Evolutionary conservation across 345 rosid genomes (phyloP).

Genomic region (Clarkia xantiana): DNA sequence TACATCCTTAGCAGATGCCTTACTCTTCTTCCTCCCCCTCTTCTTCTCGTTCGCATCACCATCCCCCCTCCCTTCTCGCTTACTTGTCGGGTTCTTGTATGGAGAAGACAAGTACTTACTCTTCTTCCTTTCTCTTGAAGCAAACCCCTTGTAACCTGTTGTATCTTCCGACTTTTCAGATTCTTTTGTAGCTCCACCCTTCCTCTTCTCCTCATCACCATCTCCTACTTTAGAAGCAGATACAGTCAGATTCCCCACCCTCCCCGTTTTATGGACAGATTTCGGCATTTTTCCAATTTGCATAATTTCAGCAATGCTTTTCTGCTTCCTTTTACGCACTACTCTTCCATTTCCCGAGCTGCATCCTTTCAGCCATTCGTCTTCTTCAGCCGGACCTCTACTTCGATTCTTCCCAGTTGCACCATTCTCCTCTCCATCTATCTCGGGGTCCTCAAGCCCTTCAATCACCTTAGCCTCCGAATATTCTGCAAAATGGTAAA

Average conservation of each 20-base stretch:
- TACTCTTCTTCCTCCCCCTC: constrained; percentile 19
- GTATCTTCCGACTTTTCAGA: constrained; percentile 14
- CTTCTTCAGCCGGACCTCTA: constrained; percentile 24
- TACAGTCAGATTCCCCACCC: constrained; percentile 5
- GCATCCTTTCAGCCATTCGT: constrained; percentile 13
- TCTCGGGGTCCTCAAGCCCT: constrained; percentile 54
- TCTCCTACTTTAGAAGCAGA: constrained; percentile 1
- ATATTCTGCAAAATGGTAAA: constrained; percentile 26
- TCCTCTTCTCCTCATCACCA: constrained; percentile 9
- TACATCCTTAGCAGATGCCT: constrained; percentile 34
- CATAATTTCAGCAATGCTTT: constrained; percentile 80
- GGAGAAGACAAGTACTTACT: constrained; percentile 84
- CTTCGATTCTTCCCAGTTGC: constrained; percentile 15
- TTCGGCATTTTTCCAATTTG: constrained; percentile 10
- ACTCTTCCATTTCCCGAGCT: constrained; percentile 26
- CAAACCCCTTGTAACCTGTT: constrained; percentile 10
- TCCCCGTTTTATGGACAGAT: constrained; percentile 19
- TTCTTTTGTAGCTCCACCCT: constrained; percentile 15
- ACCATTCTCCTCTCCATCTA: constrained; percentile 14
- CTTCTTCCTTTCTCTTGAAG: constrained; percentile 65
- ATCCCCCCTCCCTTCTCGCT: constrained; percentile 19
- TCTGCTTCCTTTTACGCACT: constrained; percentile 50
- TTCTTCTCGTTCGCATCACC: constrained; percentile 14
- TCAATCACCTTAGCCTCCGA: constrained; percentile 37
- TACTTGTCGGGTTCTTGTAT: constrained; percentile 30